Base-by-base conservation (phyloP, 176 grass and related monocot genomes). In the Tuctoria greenei region DNA sequence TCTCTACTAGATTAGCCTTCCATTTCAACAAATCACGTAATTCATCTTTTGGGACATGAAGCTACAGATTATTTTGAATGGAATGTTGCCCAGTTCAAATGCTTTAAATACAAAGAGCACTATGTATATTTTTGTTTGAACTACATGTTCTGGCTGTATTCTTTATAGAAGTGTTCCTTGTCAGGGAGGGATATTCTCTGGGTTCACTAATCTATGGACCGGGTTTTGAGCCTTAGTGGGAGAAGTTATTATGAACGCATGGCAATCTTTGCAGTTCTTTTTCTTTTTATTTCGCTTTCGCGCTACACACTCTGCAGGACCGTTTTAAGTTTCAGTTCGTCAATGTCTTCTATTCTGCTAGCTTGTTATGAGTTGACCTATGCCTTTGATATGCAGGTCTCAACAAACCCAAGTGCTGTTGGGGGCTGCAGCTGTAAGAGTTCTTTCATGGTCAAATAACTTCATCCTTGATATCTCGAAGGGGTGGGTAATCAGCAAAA, bases 401-500 rank as follows among this genome's bases (percentile, higher is more conserved):
- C 85, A 50, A 77, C 79, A 56, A 86, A 86, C 71, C 85, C 85
- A 14, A 86, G 85, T 77, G 85, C 85, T 7, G 79, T 86, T 82
- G 85, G 79, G 61, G 85, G 85, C 66, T 86, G 85, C 85, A 82
- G 85, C 67, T 86, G 85, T 72, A 86, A 86, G 73, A 86, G 85
- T 82, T 86, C 85, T 76, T 86, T 86, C 59, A 86, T 86, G 85
- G 79, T 82, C 67, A 77, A 82, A 35, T 86, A 86, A 42, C 75
- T 66, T 31, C 27, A 59, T 39, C 21, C 57, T 47, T 77, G 9
- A 21, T 66, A 66, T 13, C 38, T 59, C 71, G 59, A 77, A 49
- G 85, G 36, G 42, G 69, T 71, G 41, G 72, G 45, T 64, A 83
- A 56, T 24, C 2, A 7, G 17, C 39, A 51, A 50, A 58, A 31